Evolutionary conservation across 441 rosid genomes (phyloP).

Genomic region (Mallotus japonicus): DNA sequence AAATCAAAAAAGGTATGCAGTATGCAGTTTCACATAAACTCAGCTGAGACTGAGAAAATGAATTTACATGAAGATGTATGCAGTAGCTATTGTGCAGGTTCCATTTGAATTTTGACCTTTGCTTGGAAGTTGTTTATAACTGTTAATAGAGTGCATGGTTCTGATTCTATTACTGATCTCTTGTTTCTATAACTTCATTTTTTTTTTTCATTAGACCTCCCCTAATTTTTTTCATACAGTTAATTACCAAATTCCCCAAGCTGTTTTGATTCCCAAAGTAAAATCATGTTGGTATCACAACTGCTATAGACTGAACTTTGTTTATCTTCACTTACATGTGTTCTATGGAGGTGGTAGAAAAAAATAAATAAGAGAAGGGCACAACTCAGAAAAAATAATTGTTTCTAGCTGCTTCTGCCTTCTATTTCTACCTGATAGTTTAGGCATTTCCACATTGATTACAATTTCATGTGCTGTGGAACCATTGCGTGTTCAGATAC

Average conservation of each 20-base stretch:
- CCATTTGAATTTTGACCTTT: neutral
- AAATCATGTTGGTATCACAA: neutral
- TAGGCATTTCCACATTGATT: neutral
- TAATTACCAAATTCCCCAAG: neutral
- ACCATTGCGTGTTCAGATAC: neutral
- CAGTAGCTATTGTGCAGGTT: neutral
- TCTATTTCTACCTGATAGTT: neutral
- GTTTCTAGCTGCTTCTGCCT: neutral
- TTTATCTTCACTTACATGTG: neutral
- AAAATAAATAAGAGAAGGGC: neutral
- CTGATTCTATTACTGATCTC: neutral
- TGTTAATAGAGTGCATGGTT: neutral
- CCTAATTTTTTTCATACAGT: neutral
- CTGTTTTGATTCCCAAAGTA: neutral
- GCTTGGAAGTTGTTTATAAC: neutral
- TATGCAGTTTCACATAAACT: slow-evolving; percentile 3
- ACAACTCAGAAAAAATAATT: neutral
- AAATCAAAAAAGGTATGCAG: slow-evolving; percentile 79
- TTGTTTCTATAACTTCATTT: neutral
- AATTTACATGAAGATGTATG: neutral
- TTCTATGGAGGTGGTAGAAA: neutral
- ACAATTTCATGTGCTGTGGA: neutral
- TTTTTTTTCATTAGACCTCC: neutral
- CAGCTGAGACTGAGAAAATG: neutral
- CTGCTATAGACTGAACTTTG: neutral